phyloP scores from a whole-genome alignment of 1,139 yeast genomes.

The Nakaseomyces kungkrabaensis region DNA sequence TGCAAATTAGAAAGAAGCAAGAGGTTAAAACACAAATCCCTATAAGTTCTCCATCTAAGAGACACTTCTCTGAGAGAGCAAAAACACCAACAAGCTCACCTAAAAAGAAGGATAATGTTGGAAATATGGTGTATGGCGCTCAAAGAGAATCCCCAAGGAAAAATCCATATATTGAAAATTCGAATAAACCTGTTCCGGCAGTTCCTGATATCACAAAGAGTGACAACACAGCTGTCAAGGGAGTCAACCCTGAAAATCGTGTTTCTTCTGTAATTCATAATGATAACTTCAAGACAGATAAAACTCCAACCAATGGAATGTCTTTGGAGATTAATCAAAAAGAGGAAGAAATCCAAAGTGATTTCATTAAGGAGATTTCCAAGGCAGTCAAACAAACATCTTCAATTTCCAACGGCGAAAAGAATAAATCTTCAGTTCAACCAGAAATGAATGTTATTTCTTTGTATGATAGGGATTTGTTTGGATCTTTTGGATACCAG shows the following conservation, averaged over 20 bases:
- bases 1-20: not conserved
- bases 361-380: not conserved
- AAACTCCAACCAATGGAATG: no score
- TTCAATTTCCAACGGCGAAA: not conserved
- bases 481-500: not conserved
- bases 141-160: not conserved
- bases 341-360: not conserved
- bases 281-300: not conserved
- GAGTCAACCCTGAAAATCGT: not conserved
- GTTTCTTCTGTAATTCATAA: slow-evolving; percentile 5
- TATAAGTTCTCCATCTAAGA: not conserved
- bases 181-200: no score
- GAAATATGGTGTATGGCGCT: not conserved
- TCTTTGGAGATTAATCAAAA: not conserved
- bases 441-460: not conserved
- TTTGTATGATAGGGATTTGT: slow-evolving; percentile 2
- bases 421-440: not conserved
- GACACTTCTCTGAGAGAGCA: not conserved
- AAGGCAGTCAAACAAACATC: not conserved
- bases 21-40: not conserved
- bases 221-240: not conserved
- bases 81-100: not conserved
- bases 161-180: not conserved
- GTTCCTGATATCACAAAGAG: no score
- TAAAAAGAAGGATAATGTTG: not conserved